These are phyloP conservation scores for Termitomyces sp. DNA, from an alignment of 768 basidiomycete genomes.

Conservation along the genomic window DNA sequence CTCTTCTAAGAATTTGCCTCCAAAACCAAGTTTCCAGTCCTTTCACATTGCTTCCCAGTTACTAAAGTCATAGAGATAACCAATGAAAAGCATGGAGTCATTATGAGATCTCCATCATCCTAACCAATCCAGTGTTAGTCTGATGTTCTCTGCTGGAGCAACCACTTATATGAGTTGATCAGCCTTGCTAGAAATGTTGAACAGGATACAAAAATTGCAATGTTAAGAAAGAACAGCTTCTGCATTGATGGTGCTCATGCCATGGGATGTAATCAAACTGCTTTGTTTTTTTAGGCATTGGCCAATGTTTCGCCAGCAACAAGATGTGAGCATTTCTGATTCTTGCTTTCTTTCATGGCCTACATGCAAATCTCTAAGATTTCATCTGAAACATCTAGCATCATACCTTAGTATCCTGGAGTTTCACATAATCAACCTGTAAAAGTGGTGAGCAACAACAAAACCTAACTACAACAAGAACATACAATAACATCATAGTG, in stretches of 20 bases:
- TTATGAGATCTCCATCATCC: conserved; percentile 92
- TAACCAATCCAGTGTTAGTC: conserved; percentile 94
- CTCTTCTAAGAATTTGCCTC: conserved; percentile 95
- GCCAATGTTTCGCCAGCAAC: conserved; percentile 86
- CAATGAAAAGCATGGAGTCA: conserved; percentile 92
- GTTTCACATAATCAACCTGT: conserved; percentile 85
- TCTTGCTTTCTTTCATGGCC: conserved; percentile 82
- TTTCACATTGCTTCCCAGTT: conserved; percentile 96
- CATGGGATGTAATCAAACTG: conserved; percentile 90
- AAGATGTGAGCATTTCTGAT: conserved; percentile 70
- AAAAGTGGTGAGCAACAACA: background rate
- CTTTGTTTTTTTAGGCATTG: conserved; percentile 95
- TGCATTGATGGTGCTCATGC: conserved; percentile 93
- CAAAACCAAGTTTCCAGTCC: conserved; percentile 77
- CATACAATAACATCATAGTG: conserved; percentile 93
- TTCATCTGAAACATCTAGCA: conserved; percentile 89
- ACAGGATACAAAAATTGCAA: conserved; percentile 85
- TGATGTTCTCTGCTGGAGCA: conserved; percentile 89
- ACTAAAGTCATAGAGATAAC: conserved; percentile 91
- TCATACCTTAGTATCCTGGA: conserved; percentile 86
- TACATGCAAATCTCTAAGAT: conserved; percentile 82
- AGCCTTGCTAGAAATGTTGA: conserved; percentile 68
- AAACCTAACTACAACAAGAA: background rate
- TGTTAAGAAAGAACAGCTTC: conserved; percentile 91
- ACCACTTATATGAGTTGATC: conserved; percentile 81